phyloP scores from a whole-genome alignment of 2,329 filamentous ascomycete genomes.

The Simplicillium sp. region DNA sequence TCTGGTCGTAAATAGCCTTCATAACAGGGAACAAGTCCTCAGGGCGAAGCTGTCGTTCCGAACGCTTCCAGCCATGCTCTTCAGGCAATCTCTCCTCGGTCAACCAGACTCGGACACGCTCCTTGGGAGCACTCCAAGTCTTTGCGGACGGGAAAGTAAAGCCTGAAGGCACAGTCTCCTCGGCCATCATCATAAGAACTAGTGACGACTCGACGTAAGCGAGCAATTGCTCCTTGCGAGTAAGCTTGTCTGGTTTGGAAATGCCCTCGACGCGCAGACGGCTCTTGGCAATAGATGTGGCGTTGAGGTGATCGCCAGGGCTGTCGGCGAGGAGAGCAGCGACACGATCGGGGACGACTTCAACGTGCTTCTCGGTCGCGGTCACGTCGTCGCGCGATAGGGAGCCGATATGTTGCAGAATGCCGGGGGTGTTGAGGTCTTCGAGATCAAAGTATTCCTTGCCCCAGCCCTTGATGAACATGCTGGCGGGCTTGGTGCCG shows the following conservation, averaged over 20 bases:
- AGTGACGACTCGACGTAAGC: slow-evolving; percentile 7
- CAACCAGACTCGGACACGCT: slow-evolving; percentile 7
- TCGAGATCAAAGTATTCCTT: slow-evolving; percentile 6
- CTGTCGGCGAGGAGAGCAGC: slow-evolving; percentile 7
- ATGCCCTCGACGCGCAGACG: slow-evolving; percentile 7
- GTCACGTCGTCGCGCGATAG: slow-evolving; percentile 7
- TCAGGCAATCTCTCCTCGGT: slow-evolving; percentile 8
- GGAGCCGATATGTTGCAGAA: slow-evolving; percentile 9
- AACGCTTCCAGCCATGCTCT: slow-evolving; percentile 9
- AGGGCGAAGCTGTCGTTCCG: slow-evolving; percentile 2
- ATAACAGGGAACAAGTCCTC: slow-evolving; percentile 1
- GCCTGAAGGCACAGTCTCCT: slow-evolving; percentile 5
- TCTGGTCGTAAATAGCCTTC: slow-evolving; percentile 3
- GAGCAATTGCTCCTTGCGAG: not conserved
- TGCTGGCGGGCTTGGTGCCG: slow-evolving; percentile 2
- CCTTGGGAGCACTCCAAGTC: slow-evolving; percentile 4
- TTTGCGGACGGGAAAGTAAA: slow-evolving; percentile 3
- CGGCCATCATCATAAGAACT: slow-evolving; percentile 8
- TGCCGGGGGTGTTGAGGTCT: slow-evolving; percentile 8
- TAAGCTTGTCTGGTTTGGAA: slow-evolving; percentile 5
- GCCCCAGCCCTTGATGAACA: slow-evolving; percentile 5
- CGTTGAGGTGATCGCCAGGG: slow-evolving; percentile 4
- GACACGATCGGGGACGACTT: slow-evolving; percentile 2
- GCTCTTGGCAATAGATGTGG: slow-evolving; percentile 6
- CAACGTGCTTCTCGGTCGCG: slow-evolving; percentile 1